Conservation (phyloP, 2,329 filamentous ascomycete genomes). For the Paraphaeosphaeria sporulosa region DNA sequence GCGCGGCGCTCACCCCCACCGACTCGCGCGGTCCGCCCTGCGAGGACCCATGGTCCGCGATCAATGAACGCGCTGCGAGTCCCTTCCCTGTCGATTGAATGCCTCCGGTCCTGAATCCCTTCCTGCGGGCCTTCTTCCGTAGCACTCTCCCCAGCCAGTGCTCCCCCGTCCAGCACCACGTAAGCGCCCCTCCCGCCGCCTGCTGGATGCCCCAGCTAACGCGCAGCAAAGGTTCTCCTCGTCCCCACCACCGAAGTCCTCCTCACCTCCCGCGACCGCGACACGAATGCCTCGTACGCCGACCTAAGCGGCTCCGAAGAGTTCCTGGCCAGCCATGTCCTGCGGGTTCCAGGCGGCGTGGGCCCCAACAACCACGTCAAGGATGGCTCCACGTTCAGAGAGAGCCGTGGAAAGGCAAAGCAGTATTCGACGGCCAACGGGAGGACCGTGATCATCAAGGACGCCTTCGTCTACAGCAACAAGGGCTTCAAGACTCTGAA, state of each 20-base stretch:
- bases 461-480: conserved; percentile 91
- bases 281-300: conserved; percentile 76
- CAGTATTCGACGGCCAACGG: conserved; percentile 94
- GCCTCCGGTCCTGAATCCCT: conserved; percentile 95
- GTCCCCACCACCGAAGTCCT: conserved; percentile 94
- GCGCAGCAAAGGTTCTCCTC: conserved; percentile 70
- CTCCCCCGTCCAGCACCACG: conserved; percentile 86
- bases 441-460: conserved; percentile 91
- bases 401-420: conserved; percentile 90
- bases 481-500: conserved; percentile 95
- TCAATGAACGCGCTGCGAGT: conserved; percentile 24
- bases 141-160: conserved; percentile 93
- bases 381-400: conserved; percentile 69
- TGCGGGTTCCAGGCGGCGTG: conserved; percentile 73
- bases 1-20: conserved; percentile 15
- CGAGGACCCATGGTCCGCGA: conserved; percentile 40
- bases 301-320: conserved; percentile 91
- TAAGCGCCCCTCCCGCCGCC: conserved; percentile 46
- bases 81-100: conserved; percentile 68
- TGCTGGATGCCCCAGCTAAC: conserved; percentile 14
- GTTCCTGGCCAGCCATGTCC: conserved; percentile 94
- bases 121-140: conserved; percentile 97
- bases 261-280: conserved; percentile 84
- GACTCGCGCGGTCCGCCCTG: conserved; percentile 29
- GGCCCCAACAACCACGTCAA: conserved; percentile 57